Base-by-base conservation (phyloP, 495 filamentous ascomycete genomes). In the Mytilinidion resinicola region DNA sequence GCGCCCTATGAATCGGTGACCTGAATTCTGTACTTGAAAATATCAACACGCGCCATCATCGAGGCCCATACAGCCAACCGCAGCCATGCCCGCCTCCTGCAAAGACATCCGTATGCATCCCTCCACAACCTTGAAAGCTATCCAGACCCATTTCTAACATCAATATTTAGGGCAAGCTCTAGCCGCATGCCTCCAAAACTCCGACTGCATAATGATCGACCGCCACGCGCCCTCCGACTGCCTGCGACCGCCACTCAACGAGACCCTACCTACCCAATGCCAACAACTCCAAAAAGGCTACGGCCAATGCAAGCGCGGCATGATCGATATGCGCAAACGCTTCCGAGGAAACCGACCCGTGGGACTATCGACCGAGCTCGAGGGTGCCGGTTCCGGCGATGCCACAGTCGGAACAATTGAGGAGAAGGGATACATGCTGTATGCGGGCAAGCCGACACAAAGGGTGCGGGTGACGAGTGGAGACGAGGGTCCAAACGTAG, bases 261-360 rank as follows among this genome's bases (percentile, higher is more conserved):
- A 93, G 33, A 82, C 83, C 10, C 81, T 97, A 14, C 93, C 93
- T 14, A 84, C 80, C 35, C 83, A 84, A 73, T 98, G 93, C 71
- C 93, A 95, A 71, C 95, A 96, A 70, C 79, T 98, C 55, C 87
- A 89, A 72, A 89, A 87, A 70, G 91, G 89, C 33, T 96, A 93
- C 67, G 85, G 86, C 69, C 86, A 96, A 69, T 98, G 93, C 83
- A 95, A 95, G 67, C 87, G 91, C 55, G 93, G 95, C 51, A 83
- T 95, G 84, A 82, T 97, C 67, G 93, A 98, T 74, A 98, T 98
- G 95, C 87, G 95, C 68, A 98, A 98, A 74, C 86, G 95, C 20
- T 97, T 98, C 76, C 82, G 95, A 43, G 95, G 93, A n/a, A 97
- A 98, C 74, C 80, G 88, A 63, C 91, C 93, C 44, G 79, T 96